These are phyloP conservation scores for Puccinia polysora DNA, from an alignment of 1,284 basidiomycete genomes.

Conservation along the genomic window DNA sequence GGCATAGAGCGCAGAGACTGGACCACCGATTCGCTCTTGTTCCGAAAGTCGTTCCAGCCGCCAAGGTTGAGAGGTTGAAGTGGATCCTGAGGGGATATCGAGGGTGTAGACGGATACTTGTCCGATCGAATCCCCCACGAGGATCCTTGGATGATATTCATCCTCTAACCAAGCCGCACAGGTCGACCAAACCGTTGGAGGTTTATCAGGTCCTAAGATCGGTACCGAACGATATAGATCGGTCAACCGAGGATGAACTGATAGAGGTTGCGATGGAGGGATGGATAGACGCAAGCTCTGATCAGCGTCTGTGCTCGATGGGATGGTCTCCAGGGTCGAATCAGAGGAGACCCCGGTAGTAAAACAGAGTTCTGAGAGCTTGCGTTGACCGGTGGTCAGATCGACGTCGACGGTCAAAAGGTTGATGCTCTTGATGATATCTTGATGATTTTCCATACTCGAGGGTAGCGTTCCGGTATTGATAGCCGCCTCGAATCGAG, in stretches of 20 bases:
- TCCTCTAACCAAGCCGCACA: constrained; percentile 32
- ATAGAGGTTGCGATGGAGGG: neutral
- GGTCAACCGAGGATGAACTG: constrained; percentile 2
- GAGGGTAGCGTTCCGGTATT: constrained; percentile 5
- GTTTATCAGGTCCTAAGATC: neutral
- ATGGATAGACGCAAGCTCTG: neutral
- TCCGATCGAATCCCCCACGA: constrained; percentile 27
- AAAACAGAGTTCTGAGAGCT: constrained; percentile 27
- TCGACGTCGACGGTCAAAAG: constrained; percentile 19
- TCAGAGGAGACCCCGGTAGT: neutral
- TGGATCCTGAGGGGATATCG: neutral
- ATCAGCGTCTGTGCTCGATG: neutral
- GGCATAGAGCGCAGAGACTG: constrained; percentile 26
- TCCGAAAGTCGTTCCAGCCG: constrained; percentile 18
- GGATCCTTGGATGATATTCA: constrained; percentile 3
- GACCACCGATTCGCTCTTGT: constrained; percentile 8
- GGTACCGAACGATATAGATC: constrained; percentile 6
- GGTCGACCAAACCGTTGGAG: neutral
- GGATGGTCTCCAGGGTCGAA: neutral
- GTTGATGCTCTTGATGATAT: constrained; percentile 25
- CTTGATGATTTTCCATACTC: neutral
- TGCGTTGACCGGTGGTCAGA: constrained; percentile 22
- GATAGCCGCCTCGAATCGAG: constrained; percentile 18
- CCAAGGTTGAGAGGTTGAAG: neutral
- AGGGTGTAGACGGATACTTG: constrained; percentile 18